Evolutionary conservation across 2,329 filamentous ascomycete species (phyloP).

Genomic region (Blastomyces percursus): DNA sequence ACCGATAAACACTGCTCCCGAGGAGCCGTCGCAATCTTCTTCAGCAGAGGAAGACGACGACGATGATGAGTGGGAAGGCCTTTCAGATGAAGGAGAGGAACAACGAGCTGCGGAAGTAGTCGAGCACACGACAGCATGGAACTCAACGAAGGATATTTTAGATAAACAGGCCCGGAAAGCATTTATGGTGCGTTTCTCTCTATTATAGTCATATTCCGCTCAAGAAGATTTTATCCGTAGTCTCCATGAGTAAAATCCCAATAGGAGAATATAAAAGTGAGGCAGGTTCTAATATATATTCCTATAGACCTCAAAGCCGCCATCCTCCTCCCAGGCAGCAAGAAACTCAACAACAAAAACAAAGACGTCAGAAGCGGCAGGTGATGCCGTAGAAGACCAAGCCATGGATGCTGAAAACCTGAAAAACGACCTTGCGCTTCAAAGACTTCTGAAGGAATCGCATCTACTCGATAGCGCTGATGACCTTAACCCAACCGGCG

Average conservation of each 20-base stretch:
- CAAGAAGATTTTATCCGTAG: neutral
- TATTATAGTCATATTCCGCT: neutral
- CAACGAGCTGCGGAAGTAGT: slow-evolving; percentile 46
- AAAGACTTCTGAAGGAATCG: slow-evolving; percentile 81
- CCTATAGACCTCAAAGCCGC: slow-evolving; percentile 38
- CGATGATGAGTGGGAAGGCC: slow-evolving; percentile 51
- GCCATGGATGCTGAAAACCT: slow-evolving; percentile 55
- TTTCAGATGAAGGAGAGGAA: slow-evolving; percentile 36
- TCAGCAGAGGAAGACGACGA: slow-evolving; percentile 15
- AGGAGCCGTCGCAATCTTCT: slow-evolving; percentile 6
- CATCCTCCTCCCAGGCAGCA: slow-evolving; percentile 25
- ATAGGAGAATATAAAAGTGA: neutral
- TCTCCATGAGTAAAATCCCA: neutral
- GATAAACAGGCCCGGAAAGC: slow-evolving; percentile 61
- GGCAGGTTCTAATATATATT: neutral
- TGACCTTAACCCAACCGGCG: slow-evolving; percentile 60
- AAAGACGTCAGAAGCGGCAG: slow-evolving; percentile 37
- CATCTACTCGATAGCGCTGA: slow-evolving; percentile 90
- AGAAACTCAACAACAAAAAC: slow-evolving; percentile 16
- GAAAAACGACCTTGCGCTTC: slow-evolving; percentile 88
- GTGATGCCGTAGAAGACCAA: slow-evolving; percentile 48
- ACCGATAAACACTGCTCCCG: slow-evolving; percentile 7
- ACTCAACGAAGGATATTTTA: slow-evolving; percentile 37
- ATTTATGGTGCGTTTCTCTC: slow-evolving; percentile 54
- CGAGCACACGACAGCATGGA: slow-evolving; percentile 45